Evolutionary conservation across 23 red algal species (phyloP).

Genomic region (Gracilaria gracilis): DNA sequence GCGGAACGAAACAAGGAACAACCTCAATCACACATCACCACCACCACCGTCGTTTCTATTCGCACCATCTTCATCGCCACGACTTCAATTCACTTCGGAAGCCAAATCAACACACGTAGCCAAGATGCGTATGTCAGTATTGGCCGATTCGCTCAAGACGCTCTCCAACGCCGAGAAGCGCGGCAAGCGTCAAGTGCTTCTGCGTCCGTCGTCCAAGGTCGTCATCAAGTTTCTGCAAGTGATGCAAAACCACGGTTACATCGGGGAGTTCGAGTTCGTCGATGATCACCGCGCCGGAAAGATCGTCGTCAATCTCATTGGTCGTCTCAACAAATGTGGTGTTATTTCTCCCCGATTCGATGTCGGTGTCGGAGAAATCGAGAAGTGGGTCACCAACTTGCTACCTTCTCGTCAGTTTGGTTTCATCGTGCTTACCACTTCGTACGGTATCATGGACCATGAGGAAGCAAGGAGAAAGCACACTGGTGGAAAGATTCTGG

Average conservation of each 20-base stretch:
- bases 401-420: slow-evolving; percentile 96
- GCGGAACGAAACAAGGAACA: too few species aligned
- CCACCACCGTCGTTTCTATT: not conserved
- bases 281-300: slow-evolving; percentile 97
- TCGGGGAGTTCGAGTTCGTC: slow-evolving; percentile 96
- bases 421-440: slow-evolving; percentile 91
- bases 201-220: slow-evolving; percentile 94
- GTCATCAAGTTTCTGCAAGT: slow-evolving; percentile 97
- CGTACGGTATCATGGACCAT: slow-evolving; percentile 96
- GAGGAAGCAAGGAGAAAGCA: slow-evolving; percentile 94
- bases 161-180: slow-evolving; percentile 99
- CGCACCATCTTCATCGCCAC: not conserved
- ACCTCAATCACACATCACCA: too few species aligned
- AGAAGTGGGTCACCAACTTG: slow-evolving; percentile 95
- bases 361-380: slow-evolving; percentile 79
- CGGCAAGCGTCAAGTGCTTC: slow-evolving; percentile 96
- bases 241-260: slow-evolving; percentile 98
- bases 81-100: not conserved
- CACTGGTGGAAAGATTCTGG: slow-evolving; percentile 97
- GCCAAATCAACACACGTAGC: not conserved
- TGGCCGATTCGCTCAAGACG: slow-evolving; percentile 94
- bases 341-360: slow-evolving; percentile 98
- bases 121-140: slow-evolving; percentile 97
- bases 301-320: slow-evolving; percentile 97
- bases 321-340: slow-evolving; percentile 97